Evolutionary conservation across 805 yeast species (phyloP), one percentile per base, ranked within the genome.

Genomic region (Hanseniaspora jakobsenii): DNA sequence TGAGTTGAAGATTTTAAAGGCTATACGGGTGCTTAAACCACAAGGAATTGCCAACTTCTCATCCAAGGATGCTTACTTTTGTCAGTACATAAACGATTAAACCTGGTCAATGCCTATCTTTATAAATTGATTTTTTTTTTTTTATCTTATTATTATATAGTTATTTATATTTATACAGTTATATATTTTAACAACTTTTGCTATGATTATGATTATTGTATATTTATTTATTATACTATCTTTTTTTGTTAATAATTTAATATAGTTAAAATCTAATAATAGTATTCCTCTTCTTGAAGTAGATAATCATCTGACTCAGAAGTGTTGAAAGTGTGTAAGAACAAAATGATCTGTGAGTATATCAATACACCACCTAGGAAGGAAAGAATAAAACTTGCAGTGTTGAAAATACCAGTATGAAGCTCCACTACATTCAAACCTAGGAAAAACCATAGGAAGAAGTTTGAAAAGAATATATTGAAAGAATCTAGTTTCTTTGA

Each of bases 1-100:
- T 55, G 95, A 85, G 59, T 66, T 85, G 43, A 68, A 78, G 35
- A 67, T 85, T 14, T 66, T 85, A 6, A 79, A 78, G 51, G 71
- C 81, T 16, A 65, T 72, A 45, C 70, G 72, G 24, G 13, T 16
- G 5, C 24, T 44, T 10, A 28, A 32, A 6, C 36, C 44, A 17
- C 17, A 16, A 18, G 21, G 22, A 2, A 18, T n/a, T n/a, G n/a
- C n/a, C n/a, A n/a, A n/a, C n/a, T n/a, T n/a, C n/a, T n/a, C n/a
- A n/a, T n/a, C n/a, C n/a, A n/a, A n/a, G n/a, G n/a, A n/a, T n/a
- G n/a, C n/a, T n/a, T n/a, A n/a, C n/a, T n/a, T n/a, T n/a, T n/a
- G n/a, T n/a, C n/a, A n/a, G n/a, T n/a, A n/a, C n/a, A n/a, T n/a
- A n/a, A n/a, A n/a, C n/a, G n/a, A n/a, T n/a, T n/a, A n/a, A n/a